Evolutionary conservation across 2,329 filamentous ascomycete species (phyloP).

Genomic region (Diaporthe caulivora): DNA sequence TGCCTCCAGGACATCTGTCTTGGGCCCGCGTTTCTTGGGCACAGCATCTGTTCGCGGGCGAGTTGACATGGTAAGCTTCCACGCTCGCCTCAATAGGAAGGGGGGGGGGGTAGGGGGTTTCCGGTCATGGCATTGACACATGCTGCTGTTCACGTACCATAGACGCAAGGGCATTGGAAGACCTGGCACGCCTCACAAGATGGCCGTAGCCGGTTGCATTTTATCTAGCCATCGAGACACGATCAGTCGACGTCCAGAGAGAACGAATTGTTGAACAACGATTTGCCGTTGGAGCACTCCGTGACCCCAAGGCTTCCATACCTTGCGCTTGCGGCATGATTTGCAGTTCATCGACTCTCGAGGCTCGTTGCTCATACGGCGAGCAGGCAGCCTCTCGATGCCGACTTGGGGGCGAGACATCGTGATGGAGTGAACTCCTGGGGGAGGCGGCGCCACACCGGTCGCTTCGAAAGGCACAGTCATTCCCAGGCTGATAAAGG

Average conservation of each 20-base stretch:
- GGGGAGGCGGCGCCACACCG: constrained; percentile 54
- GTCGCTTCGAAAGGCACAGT: constrained; percentile 57
- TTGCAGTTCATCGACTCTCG: constrained; percentile 97
- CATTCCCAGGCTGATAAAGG: constrained; percentile 48
- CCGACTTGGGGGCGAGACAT: constrained; percentile 84
- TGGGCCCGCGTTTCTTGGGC: constrained; percentile 90
- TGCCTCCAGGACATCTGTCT: constrained; percentile 89
- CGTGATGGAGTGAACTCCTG: constrained; percentile 60
- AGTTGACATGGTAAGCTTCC: constrained; percentile 29
- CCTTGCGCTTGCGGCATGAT: constrained; percentile 92
- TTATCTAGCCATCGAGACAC: constrained; percentile 72
- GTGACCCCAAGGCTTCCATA: constrained; percentile 53
- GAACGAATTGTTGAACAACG: background rate
- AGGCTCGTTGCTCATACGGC: constrained; percentile 79
- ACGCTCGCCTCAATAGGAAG: background rate
- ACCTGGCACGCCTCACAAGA: constrained; percentile 91
- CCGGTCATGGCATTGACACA: background rate
- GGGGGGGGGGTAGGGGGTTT: too few relatives aligned
- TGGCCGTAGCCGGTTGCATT: constrained; percentile 87
- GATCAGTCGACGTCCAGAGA: constrained; percentile 29
- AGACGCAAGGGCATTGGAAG: constrained; percentile 89
- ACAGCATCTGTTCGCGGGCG: constrained; percentile 74
- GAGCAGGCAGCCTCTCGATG: constrained; percentile 81
- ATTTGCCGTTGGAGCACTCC: background rate
- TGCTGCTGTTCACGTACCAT: constrained; percentile 69